Percentiles rank a stretch among this genome's conserved stretches.
These are phyloP conservation scores for Sphaerostilbella broomeana DNA, from an alignment of 2,329 filamentous ascomycete genomes.

Conservation along the genomic window DNA sequence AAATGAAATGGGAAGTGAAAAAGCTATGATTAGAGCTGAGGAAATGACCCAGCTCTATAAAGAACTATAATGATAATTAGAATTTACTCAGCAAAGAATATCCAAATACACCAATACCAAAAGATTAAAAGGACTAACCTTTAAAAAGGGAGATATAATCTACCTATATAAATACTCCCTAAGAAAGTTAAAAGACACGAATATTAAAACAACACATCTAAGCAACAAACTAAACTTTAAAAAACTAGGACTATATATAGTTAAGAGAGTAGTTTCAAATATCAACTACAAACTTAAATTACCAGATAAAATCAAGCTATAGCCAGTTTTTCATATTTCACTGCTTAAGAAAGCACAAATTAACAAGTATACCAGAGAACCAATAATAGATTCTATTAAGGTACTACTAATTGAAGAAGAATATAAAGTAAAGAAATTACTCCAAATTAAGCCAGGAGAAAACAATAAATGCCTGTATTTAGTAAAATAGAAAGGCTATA, in stretches of 20 bases:
- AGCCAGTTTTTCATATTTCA: too few species aligned
- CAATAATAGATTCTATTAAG: too few species aligned
- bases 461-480: too few species aligned
- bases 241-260: neutral
- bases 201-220: conserved; percentile 8
- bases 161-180: conserved; percentile 5
- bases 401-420: too few species aligned
- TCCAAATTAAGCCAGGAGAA: too few species aligned
- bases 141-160: conserved; percentile 10
- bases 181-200: neutral
- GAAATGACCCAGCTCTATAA: neutral
- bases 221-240: neutral
- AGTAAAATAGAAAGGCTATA: too few species aligned
- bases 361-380: too few species aligned
- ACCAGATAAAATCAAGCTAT: too few species aligned
- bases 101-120: neutral
- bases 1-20: neutral
- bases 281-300: too few species aligned
- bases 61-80: neutral
- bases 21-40: neutral
- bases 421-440: too few species aligned
- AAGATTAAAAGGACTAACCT: conserved; percentile 8
- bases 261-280: too few species aligned
- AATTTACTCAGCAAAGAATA: conserved; percentile 4
- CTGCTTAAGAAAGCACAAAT: too few species aligned